Conservation (phyloP, 2,329 filamentous ascomycete species). For the Moelleriella libera region DNA sequence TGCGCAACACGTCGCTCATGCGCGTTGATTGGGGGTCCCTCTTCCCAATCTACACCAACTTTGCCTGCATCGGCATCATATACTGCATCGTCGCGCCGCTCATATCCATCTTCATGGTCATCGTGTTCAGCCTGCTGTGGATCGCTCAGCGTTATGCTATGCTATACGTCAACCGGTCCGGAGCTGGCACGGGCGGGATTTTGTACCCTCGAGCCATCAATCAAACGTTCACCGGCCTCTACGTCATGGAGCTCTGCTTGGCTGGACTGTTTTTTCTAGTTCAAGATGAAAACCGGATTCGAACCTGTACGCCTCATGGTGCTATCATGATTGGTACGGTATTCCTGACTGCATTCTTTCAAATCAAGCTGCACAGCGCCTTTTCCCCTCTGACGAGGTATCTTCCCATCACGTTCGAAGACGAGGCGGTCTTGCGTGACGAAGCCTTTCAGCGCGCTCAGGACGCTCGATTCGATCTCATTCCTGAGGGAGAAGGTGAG, state of each 20-base stretch:
- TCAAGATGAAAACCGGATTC: constrained; percentile 34
- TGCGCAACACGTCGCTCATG: constrained; percentile 63
- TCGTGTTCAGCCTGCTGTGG: constrained; percentile 88
- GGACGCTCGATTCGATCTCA: constrained; percentile 50
- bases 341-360: constrained; percentile 60
- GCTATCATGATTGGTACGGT: constrained; percentile 71
- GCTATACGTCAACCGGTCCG: constrained; percentile 84
- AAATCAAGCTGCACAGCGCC: constrained; percentile 65
- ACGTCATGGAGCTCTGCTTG: constrained; percentile 84
- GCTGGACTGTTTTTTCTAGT: constrained; percentile 83
- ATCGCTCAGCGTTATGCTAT: constrained; percentile 94
- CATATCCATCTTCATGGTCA: constrained; percentile 83
- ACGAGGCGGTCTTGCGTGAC: constrained; percentile 84
- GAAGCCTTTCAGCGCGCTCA: constrained; percentile 75
- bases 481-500: constrained; percentile 33
- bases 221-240: constrained; percentile 87
- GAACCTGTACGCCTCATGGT: constrained; percentile 59
- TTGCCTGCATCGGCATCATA: constrained; percentile 81
- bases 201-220: constrained; percentile 89
- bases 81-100: constrained; percentile 83
- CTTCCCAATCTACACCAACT: constrained; percentile 93
- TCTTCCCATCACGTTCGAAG: constrained; percentile 86
- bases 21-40: constrained; percentile 81
- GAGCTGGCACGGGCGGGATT: constrained; percentile 81
- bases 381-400: constrained; percentile 81